phyloP scores from a whole-genome alignment of 441 rosid genomes.

The Eruca vesicaria region DNA sequence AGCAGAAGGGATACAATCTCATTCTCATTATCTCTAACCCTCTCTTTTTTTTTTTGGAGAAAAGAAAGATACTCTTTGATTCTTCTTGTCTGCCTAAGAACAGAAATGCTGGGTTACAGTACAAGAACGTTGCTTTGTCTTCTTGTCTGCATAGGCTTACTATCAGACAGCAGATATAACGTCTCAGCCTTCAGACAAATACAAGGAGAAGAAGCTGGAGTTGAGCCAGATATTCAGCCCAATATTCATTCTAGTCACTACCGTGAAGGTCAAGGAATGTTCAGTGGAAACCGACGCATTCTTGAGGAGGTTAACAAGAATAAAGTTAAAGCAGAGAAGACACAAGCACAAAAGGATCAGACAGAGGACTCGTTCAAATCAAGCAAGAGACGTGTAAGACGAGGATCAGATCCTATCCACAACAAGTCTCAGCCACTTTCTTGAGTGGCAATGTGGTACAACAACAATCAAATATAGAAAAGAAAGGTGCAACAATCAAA shows the following conservation, averaged over 20 bases:
- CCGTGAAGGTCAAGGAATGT: slow-evolving; percentile 33
- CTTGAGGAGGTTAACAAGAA: slow-evolving; percentile 43
- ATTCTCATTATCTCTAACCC: slow-evolving; percentile 27
- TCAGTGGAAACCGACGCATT: slow-evolving; percentile 34
- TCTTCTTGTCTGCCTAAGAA: slow-evolving; percentile 44
- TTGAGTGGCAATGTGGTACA: slow-evolving; percentile 25
- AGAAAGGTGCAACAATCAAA: slow-evolving; percentile 24
- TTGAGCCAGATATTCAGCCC: slow-evolving; percentile 39
- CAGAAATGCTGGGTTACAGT: slow-evolving; percentile 50
- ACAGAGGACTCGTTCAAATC: slow-evolving; percentile 51
- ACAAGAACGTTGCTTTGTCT: slow-evolving; percentile 46
- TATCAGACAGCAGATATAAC: slow-evolving; percentile 45
- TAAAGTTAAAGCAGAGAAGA: slow-evolving; percentile 37
- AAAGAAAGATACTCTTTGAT: slow-evolving; percentile 39
- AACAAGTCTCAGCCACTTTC: slow-evolving; percentile 53
- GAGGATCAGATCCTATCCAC: slow-evolving; percentile 97
- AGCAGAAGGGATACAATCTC: slow-evolving; percentile 39
- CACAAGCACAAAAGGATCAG: slow-evolving; percentile 34
- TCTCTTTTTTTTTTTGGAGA: slow-evolving; percentile 44
- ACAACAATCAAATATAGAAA: background rate
- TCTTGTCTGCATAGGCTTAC: slow-evolving; percentile 52
- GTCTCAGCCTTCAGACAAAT: slow-evolving; percentile 48
- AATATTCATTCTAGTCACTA: slow-evolving; percentile 35
- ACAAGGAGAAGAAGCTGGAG: slow-evolving; percentile 32
- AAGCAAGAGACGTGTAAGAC: slow-evolving; percentile 77